phyloP scores from a whole-genome alignment of 2,329 filamentous ascomycete genomes.

The Cladosporium halotolerans region DNA sequence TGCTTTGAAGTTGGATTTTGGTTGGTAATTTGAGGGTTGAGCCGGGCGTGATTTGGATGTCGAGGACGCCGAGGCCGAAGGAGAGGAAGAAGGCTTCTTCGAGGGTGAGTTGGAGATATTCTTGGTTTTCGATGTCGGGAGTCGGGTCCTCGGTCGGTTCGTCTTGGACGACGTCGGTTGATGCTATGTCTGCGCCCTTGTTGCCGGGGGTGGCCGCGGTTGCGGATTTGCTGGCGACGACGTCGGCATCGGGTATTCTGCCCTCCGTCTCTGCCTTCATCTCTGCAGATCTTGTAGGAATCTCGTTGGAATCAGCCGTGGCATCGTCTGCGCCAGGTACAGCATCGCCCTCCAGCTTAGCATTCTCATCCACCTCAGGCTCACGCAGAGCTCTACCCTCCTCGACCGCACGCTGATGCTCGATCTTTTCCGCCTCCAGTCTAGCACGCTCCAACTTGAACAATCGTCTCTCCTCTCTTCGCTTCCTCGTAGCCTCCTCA shows the following conservation, averaged over 20 bases:
- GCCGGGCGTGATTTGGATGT: slow-evolving; percentile 46
- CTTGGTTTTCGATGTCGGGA: slow-evolving; percentile 47
- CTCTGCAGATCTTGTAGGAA: not conserved
- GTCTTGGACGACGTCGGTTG: not conserved
- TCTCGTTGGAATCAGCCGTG: not conserved
- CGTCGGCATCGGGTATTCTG: slow-evolving; percentile 10
- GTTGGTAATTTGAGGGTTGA: slow-evolving; percentile 23
- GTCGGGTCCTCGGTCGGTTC: slow-evolving; percentile 11
- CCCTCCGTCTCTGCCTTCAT: not conserved
- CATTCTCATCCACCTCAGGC: not conserved
- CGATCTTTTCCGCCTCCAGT: slow-evolving; percentile 75
- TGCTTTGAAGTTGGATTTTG: slow-evolving; percentile 34
- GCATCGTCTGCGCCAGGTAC: not conserved
- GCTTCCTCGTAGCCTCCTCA: slow-evolving; percentile 70
- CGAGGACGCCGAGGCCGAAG: slow-evolving; percentile 71
- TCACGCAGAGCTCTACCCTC: slow-evolving; percentile 1
- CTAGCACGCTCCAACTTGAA: slow-evolving; percentile 91
- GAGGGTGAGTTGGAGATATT: slow-evolving; percentile 84
- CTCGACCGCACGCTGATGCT: slow-evolving; percentile 13
- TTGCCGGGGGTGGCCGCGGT: not conserved
- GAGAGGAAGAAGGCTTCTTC: slow-evolving; percentile 89
- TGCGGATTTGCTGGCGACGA: not conserved
- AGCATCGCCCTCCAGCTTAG: not conserved
- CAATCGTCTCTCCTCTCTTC: slow-evolving; percentile 72
- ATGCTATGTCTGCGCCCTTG: slow-evolving; percentile 4